Conservation (phyloP, 2,329 filamentous ascomycete species). For the Fusarium albosuccineum region DNA sequence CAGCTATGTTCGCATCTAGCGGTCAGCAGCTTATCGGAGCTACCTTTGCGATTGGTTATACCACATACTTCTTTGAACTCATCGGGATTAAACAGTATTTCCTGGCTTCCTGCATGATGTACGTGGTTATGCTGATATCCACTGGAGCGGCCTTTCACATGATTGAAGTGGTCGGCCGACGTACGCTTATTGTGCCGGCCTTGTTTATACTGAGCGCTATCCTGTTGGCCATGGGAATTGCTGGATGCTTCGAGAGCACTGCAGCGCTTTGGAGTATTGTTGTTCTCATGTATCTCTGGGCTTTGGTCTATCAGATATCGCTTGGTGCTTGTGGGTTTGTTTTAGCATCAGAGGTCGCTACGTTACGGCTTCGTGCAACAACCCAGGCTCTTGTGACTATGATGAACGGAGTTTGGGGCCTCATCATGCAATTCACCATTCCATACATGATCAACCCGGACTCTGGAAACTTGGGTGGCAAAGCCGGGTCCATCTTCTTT, state of each 20-base stretch:
- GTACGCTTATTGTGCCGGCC: constrained; percentile 45
- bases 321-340: constrained; percentile 54
- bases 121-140: constrained; percentile 53
- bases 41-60: constrained; percentile 53
- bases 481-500: constrained; percentile 45
- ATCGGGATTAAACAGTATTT: constrained; percentile 52
- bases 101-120: constrained; percentile 49
- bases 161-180: constrained; percentile 50
- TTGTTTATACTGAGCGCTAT: constrained; percentile 46
- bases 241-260: constrained; percentile 45
- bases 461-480: constrained; percentile 44
- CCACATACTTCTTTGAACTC: constrained; percentile 49
- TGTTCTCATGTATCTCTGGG: constrained; percentile 50
- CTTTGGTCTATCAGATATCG: constrained; percentile 53
- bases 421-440: constrained; percentile 50
- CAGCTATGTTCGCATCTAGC: constrained; percentile 50
- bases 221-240: constrained; percentile 49
- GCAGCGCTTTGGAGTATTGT: constrained; percentile 47
- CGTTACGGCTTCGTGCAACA: constrained; percentile 47
- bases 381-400: constrained; percentile 50
- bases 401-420: constrained; percentile 46
- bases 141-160: constrained; percentile 50
- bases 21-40: constrained; percentile 55
- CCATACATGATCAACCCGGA: constrained; percentile 52
- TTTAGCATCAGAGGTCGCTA: constrained; percentile 52